phyloP scores from a whole-genome alignment of 805 yeast genomes.

The Starmera dryadoides region DNA sequence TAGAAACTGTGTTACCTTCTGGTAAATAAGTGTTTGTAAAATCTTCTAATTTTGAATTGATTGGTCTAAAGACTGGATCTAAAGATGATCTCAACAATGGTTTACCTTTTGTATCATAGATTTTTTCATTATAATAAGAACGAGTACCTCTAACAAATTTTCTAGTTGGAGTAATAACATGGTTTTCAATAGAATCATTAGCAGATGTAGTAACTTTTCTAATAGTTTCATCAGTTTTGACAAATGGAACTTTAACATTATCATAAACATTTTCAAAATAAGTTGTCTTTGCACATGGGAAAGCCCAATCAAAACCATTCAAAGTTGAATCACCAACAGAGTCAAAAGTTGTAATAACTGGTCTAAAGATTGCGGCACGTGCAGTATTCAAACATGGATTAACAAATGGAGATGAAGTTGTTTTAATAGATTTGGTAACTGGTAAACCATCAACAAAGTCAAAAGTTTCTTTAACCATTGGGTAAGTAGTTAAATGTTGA shows the following conservation, averaged over 20 bases:
- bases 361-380: slow-evolving; percentile 30
- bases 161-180: slow-evolving; percentile 41
- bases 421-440: slow-evolving; percentile 26
- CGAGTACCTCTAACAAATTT: slow-evolving; percentile 40
- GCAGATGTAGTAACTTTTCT: slow-evolving; percentile 28
- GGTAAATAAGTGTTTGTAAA: slow-evolving; percentile 40
- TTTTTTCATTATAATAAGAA: slow-evolving; percentile 39
- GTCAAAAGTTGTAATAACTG: slow-evolving; percentile 42
- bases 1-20: slow-evolving; percentile 30
- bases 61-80: slow-evolving; percentile 56
- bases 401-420: slow-evolving; percentile 23
- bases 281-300: slow-evolving; percentile 54
- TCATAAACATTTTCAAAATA: slow-evolving; percentile 42
- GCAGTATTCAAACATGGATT: slow-evolving; percentile 22
- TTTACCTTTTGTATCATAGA: slow-evolving; percentile 54
- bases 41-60: slow-evolving; percentile 46
- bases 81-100: slow-evolving; percentile 54
- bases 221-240: slow-evolving; percentile 33
- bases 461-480: slow-evolving; percentile 36
- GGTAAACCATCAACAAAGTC: slow-evolving; percentile 28
- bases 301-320: slow-evolving; percentile 42
- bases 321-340: slow-evolving; percentile 49
- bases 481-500: slow-evolving; percentile 39
- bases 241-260: slow-evolving; percentile 45
- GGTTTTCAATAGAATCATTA: slow-evolving; percentile 24